These are phyloP conservation scores for Cladosporium halotolerans DNA, from an alignment of 2,329 filamentous ascomycete genomes.

Conservation along the genomic window DNA sequence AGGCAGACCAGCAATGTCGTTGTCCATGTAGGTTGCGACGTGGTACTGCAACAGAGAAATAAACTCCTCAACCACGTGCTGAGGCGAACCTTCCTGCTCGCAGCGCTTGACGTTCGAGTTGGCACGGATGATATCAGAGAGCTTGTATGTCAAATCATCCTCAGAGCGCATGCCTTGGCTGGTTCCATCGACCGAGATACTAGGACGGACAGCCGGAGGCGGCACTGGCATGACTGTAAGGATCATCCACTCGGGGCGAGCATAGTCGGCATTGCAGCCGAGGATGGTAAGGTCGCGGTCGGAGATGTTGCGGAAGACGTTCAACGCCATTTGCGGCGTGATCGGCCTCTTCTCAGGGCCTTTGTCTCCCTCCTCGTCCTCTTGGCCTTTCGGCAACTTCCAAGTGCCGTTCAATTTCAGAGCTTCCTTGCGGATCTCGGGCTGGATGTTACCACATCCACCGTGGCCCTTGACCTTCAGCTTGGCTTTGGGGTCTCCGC, in stretches of 20 bases:
- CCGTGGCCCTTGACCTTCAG: conserved; percentile 59
- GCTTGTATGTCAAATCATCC: conserved; percentile 98
- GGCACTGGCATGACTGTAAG: conserved; percentile 91
- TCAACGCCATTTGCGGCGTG: conserved; percentile 75
- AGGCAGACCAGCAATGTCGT: conserved; percentile 92
- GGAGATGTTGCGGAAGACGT: conserved; percentile 78
- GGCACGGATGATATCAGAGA: conserved; percentile 95
- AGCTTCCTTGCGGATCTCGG: conserved; percentile 79
- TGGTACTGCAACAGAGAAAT: conserved; percentile 92
- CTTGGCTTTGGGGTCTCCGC: conserved; percentile 50
- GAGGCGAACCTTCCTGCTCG: conserved; percentile 82
- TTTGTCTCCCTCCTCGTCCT: conserved; percentile 61
- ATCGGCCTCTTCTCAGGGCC: conserved; percentile 75
- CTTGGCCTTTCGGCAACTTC: conserved; percentile 64
- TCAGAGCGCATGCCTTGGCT: conserved; percentile 89
- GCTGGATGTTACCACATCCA: conserved; percentile 88
- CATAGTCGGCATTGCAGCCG: conserved; percentile 89
- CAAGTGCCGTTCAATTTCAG: conserved; percentile 71
- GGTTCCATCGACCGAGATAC: conserved; percentile 94
- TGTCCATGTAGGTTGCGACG: conserved; percentile 99
- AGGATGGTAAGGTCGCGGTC: conserved; percentile 78
- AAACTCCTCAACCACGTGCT: conserved; percentile 86
- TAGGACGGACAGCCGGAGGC: conserved; percentile 89
- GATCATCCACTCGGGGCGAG: conserved; percentile 97
- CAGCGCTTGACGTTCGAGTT: conserved; percentile 92